phyloP scores from a whole-genome alignment of 2,329 filamentous ascomycete genomes.

The Apiospora pterosperma region DNA sequence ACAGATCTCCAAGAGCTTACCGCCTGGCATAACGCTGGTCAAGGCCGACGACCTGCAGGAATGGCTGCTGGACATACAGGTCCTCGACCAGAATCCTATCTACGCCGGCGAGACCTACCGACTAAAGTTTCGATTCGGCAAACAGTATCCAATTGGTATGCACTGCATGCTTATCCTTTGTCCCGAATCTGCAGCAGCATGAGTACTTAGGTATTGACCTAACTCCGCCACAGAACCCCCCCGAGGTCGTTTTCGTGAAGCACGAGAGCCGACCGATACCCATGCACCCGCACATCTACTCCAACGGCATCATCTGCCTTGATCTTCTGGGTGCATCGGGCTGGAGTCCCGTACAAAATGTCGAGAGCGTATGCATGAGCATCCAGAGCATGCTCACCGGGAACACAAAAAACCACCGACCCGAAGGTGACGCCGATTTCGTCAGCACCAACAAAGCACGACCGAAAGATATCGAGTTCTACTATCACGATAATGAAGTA shows the following conservation, averaged over 20 bases:
- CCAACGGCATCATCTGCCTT: slow-evolving; percentile 97
- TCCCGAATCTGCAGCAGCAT: not conserved
- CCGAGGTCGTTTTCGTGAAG: slow-evolving; percentile 85
- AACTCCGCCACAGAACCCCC: slow-evolving; percentile 64
- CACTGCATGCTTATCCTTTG: slow-evolving; percentile 1
- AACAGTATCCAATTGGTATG: slow-evolving; percentile 85
- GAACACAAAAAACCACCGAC: slow-evolving; percentile 87
- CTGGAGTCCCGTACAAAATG: slow-evolving; percentile 96
- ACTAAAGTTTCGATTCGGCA: slow-evolving; percentile 81
- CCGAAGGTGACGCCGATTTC: slow-evolving; percentile 86
- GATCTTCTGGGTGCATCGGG: slow-evolving; percentile 84
- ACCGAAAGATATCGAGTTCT: slow-evolving; percentile 86
- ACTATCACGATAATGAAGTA: slow-evolving; percentile 87
- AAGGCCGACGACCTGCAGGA: slow-evolving; percentile 79
- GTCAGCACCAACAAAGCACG: slow-evolving; percentile 75
- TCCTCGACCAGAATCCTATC: slow-evolving; percentile 86
- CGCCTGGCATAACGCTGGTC: slow-evolving; percentile 73
- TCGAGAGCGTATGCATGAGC: slow-evolving; percentile 95
- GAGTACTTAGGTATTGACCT: slow-evolving; percentile 5
- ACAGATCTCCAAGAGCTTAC: slow-evolving; percentile 54
- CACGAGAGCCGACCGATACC: slow-evolving; percentile 68
- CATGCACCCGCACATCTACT: slow-evolving; percentile 97
- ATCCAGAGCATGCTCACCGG: slow-evolving; percentile 98
- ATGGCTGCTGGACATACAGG: slow-evolving; percentile 89
- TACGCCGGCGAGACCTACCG: slow-evolving; percentile 79